These are phyloP conservation scores for Candida neerlandica DNA, from an alignment of 1,139 yeast species.

Conservation along the genomic window DNA sequence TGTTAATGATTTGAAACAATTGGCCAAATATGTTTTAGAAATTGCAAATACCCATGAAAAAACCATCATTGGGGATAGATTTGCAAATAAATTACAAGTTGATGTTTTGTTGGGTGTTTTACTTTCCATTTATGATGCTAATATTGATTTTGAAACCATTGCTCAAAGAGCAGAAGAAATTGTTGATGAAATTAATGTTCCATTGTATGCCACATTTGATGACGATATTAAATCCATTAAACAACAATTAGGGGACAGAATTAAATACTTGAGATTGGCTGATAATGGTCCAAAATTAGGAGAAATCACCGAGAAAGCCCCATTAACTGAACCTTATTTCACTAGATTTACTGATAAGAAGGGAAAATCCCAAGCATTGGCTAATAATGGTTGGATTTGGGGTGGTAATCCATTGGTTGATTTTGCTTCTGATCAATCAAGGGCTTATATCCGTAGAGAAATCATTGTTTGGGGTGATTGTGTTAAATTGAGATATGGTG, in stretches of 20 bases:
- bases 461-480: constrained; percentile 98
- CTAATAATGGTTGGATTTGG: constrained; percentile 99
- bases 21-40: constrained; percentile 55
- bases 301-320: constrained; percentile 51
- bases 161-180: constrained; percentile 51
- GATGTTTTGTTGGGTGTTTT: constrained; percentile 51
- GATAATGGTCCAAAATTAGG: constrained; percentile 81
- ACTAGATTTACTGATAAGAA: constrained; percentile 62
- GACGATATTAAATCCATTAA: constrained; percentile 66
- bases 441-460: constrained; percentile 85
- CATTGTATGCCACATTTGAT: constrained; percentile 75
- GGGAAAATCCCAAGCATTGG: constrained; percentile 71
- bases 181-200: constrained; percentile 75
- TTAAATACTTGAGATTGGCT: constrained; percentile 74
- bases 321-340: constrained; percentile 85
- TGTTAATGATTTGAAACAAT: constrained; percentile 34
- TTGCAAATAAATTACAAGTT: constrained; percentile 56
- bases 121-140: constrained; percentile 31
- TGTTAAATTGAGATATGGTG: constrained; percentile 87
- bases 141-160: constrained; percentile 32
- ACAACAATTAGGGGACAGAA: constrained; percentile 72
- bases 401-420: constrained; percentile 92
- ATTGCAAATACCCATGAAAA: constrained; percentile 31
- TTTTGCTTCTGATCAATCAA: constrained; percentile 80
- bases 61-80: constrained; percentile 40